Percentiles rank a stretch among this genome's conserved stretches.
phyloP scores from a whole-genome alignment of 495 filamentous ascomycete genomes.

The Daldinia bambusicola region DNA sequence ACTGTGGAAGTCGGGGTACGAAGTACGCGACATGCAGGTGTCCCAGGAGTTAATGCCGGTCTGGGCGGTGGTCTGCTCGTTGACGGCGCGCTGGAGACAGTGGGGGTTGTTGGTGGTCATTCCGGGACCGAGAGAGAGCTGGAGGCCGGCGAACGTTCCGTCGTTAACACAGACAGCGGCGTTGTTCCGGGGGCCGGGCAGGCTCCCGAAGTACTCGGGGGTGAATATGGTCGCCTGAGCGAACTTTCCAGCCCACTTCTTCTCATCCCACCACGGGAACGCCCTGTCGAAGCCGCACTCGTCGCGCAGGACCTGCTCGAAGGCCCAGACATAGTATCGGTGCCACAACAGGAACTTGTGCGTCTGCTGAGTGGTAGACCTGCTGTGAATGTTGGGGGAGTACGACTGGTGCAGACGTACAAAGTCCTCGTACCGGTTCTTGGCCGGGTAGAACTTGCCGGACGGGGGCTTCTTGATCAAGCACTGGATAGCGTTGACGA shows the following conservation, averaged over 20 bases:
- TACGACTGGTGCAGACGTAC: conserved; percentile 73
- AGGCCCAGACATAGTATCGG: conserved; percentile 68
- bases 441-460: conserved; percentile 59
- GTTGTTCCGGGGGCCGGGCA: conserved; percentile 46
- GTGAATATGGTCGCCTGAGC: conserved; percentile 51
- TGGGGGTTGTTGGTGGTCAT: conserved; percentile 45
- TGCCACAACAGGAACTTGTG: conserved; percentile 76
- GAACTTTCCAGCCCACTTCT: conserved; percentile 52
- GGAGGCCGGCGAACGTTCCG: conserved; percentile 48
- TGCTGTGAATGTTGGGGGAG: conserved; percentile 67
- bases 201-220: conserved; percentile 44
- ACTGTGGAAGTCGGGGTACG: conserved; percentile 49
- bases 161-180: conserved; percentile 45
- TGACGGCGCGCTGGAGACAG: conserved; percentile 51
- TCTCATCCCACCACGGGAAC: conserved; percentile 57
- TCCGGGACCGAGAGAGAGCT: conserved; percentile 52
- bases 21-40: conserved; percentile 43
- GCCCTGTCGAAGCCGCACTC: conserved; percentile 71
- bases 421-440: conserved; percentile 72
- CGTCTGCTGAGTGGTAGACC: conserved; percentile 54
- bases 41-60: conserved; percentile 43
- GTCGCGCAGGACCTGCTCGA: conserved; percentile 68
- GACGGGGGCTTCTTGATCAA: conserved; percentile 59
- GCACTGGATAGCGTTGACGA: conserved; percentile 67
- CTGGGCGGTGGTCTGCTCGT: conserved; percentile 45